Conservation (phyloP, 768 basidiomycete genomes). For the Rhodotorula babjevae region DNA sequence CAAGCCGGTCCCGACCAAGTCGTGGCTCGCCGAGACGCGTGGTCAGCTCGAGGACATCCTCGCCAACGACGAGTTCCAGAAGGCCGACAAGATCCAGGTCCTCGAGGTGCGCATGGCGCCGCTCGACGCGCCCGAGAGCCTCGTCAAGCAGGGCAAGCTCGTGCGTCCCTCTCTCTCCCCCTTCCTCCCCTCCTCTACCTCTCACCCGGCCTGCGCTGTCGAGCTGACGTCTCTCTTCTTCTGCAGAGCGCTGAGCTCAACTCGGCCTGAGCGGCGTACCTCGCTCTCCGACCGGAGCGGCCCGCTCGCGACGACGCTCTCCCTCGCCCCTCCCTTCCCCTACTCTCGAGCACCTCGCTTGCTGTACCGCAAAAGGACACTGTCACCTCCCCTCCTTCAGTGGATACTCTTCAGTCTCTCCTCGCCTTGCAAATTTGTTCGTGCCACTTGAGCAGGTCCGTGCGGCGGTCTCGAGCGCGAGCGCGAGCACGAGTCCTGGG, state of each 20-base stretch:
- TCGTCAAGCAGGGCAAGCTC: slow-evolving; percentile 38
- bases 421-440: too few relatives aligned
- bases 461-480: too few relatives aligned
- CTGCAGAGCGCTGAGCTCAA: slow-evolving; percentile 31
- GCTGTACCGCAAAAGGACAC: too few relatives aligned
- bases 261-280: not conserved
- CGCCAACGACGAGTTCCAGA: slow-evolving; percentile 59
- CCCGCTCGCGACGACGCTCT: too few relatives aligned
- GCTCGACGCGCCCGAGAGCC: slow-evolving; percentile 61
- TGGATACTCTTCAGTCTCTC: too few relatives aligned
- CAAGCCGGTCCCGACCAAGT: slow-evolving; percentile 39
- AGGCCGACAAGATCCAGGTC: slow-evolving; percentile 59
- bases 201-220: not conserved
- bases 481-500: too few relatives aligned
- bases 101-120: slow-evolving; percentile 74
- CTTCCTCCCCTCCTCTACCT: not conserved
- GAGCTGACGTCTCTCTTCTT: not conserved
- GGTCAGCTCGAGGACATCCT: slow-evolving; percentile 66
- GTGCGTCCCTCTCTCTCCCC: not conserved
- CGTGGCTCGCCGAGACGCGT: slow-evolving; percentile 48
- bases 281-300: too few relatives aligned
- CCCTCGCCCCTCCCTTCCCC: too few relatives aligned
- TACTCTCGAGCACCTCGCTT: too few relatives aligned
- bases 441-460: too few relatives aligned
- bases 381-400: too few relatives aligned